Conservation (phyloP, 2,329 filamentous ascomycete genomes). For the Talaromyces islandicus region DNA sequence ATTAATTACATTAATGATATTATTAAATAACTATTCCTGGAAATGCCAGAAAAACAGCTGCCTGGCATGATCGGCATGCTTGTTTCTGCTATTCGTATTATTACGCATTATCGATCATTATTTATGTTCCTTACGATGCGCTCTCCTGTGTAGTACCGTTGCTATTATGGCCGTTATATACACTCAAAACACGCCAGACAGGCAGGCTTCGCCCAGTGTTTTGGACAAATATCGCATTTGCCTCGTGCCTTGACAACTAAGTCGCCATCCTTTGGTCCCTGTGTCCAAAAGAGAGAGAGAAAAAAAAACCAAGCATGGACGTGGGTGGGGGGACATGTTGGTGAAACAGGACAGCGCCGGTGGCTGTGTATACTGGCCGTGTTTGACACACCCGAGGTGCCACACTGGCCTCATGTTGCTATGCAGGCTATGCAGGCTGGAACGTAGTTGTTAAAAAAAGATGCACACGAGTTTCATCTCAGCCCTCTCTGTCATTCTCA, state of each 20-base stretch:
- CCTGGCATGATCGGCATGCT: not conserved
- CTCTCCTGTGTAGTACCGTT: not conserved
- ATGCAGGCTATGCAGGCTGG: not conserved
- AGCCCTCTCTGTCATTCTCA: constrained; percentile 70
- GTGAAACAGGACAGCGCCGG: constrained; percentile 4
- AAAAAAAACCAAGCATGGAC: not conserved
- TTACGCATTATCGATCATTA: too few species aligned
- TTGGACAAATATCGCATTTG: not conserved
- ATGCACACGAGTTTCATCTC: not conserved
- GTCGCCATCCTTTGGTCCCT: not conserved
- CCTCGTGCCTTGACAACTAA: not conserved
- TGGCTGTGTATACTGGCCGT: not conserved
- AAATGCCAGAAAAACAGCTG: not conserved
- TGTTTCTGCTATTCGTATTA: too few species aligned
- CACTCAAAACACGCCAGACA: not conserved
- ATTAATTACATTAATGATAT: too few species aligned
- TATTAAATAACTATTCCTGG: not conserved
- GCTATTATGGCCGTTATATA: not conserved
- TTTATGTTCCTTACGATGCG: not conserved
- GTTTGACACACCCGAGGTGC: not conserved
- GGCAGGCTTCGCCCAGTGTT: not conserved
- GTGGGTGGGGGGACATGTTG: not conserved
- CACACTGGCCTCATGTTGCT: not conserved
- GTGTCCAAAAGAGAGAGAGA: not conserved
- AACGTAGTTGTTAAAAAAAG: not conserved